Percentiles rank a stretch among this genome's conserved stretches.
Conservation (phyloP, 805 yeast species). For the Schizosaccharomyces osmophilus region DNA sequence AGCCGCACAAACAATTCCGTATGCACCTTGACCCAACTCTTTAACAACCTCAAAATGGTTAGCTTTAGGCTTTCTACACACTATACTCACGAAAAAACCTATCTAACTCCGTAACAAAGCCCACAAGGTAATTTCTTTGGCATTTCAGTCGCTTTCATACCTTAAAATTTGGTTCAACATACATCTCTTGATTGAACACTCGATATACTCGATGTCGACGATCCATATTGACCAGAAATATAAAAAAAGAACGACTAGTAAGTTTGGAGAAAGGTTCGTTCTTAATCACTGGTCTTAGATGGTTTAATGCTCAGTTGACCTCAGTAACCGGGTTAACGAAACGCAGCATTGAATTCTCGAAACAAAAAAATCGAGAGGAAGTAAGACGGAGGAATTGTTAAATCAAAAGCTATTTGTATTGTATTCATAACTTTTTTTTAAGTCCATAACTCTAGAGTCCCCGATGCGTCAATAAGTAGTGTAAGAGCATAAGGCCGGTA, state of each 20-base stretch:
- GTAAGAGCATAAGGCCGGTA: neutral
- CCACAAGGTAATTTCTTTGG: no score
- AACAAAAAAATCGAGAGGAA: no score
- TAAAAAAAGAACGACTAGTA: no score
- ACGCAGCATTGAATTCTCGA: no score
- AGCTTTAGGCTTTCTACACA: neutral
- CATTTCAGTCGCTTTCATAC: neutral
- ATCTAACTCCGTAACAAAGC: no score
- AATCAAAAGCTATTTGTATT: no score
- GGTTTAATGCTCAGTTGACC: no score
- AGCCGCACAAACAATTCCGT: slow-evolving; percentile 91
- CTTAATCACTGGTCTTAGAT: no score
- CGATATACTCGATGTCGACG: neutral
- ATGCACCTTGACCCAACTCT: slow-evolving; percentile 94
- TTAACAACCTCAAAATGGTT: slow-evolving; percentile 34
- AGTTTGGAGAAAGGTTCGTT: no score
- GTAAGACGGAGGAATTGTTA: no score
- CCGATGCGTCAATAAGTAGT: neutral
- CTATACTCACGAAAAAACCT: no score
- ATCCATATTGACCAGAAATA: neutral
- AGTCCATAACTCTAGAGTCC: neutral
- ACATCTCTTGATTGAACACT: neutral
- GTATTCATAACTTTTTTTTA: neutral
- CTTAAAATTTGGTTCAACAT: neutral
- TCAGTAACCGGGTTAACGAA: no score